These are phyloP conservation scores for Heterobasidion occidentale DNA, from an alignment of 1,284 basidiomycete genomes.

Conservation along the genomic window DNA sequence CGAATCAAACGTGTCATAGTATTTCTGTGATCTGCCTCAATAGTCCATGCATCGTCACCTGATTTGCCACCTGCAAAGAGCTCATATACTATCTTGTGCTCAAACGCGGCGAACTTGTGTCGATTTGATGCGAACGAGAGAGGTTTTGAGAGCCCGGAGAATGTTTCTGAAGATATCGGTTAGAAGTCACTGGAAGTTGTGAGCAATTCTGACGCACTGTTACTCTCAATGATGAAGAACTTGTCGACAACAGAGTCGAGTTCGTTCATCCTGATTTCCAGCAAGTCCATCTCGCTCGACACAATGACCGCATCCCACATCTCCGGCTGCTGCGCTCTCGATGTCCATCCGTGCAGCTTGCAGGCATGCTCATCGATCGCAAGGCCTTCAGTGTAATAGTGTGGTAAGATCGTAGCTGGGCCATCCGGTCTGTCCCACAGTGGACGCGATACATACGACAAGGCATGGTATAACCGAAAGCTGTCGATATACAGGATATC, in stretches of 20 bases:
- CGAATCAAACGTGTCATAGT: not conserved
- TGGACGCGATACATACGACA: conserved; percentile 56
- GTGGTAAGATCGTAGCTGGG: conserved; percentile 38
- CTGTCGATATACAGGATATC: too few species aligned
- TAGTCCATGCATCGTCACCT: not conserved
- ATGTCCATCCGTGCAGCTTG: conserved; percentile 46
- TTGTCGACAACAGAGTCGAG: conserved; percentile 51
- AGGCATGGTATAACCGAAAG: conserved; percentile 17
- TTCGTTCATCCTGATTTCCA: conserved; percentile 65
- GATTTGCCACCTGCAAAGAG: not conserved
- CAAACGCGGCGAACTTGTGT: not conserved
- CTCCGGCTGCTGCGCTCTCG: conserved; percentile 19
- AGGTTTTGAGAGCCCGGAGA: not conserved
- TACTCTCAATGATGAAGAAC: conserved; percentile 63
- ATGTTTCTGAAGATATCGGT: not conserved
- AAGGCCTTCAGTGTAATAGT: conserved; percentile 51
- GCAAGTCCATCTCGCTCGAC: conserved; percentile 60
- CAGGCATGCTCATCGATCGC: conserved; percentile 37
- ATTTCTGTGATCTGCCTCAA: not conserved
- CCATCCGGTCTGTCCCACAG: conserved; percentile 54
- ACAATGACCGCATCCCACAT: conserved; percentile 51
- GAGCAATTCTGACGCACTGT: conserved; percentile 13
- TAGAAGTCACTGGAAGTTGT: too few species aligned
- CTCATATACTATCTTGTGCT: not conserved
- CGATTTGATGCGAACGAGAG: not conserved